Evolutionary conservation across 2,329 filamentous ascomycete genomes (phyloP), one percentile per base, ranked within the genome.

Genomic region (Aspergillus pseudoglaucus): DNA sequence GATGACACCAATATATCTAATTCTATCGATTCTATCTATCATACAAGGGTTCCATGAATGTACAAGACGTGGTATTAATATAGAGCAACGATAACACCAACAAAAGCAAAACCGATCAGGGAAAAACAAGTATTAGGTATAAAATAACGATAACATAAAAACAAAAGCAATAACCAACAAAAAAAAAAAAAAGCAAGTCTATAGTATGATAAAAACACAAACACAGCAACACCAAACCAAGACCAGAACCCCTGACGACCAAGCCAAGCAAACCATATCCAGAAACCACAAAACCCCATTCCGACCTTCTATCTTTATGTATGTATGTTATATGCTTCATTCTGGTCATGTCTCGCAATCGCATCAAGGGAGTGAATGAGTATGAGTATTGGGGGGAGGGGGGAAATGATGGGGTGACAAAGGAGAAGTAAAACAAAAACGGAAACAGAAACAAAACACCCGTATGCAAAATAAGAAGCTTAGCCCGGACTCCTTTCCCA

Each of bases 281-380:
- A 39, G 7, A 39, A 39, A 17, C 37, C 37, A 17, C 4, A 20
- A 10, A 39, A 48, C 38, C 45, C 40, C 20, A 14, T 56, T 58
- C 53, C 53, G 47, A 53, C 50, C 47, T 57, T 53, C 53, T 47
- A 53, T 49, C 47, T 54, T 12, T 30, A 5, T 30, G 25, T 30
- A 30, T 30, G 25, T 30, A 10, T 30, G 10, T 50, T 51, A 42
- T 48, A 54, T 60, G 54, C 53, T 59, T 59, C 56, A 51, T 59
- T 52, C 53, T 54, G 49, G 53, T 58, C 57, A 50, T 59, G 47
- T 53, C 44, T 41, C 52, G 54, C 50, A 54, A 54, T 53, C 49
- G 37, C 37, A 39, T 39, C 37, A 39, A 18, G 37, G 33, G 33
- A 17, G 33, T 35, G 33, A 35, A 35, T 35, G 33, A 17, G 15